Conservation (phyloP, 164 flowering plant species). For the Annona squamosa region DNA sequence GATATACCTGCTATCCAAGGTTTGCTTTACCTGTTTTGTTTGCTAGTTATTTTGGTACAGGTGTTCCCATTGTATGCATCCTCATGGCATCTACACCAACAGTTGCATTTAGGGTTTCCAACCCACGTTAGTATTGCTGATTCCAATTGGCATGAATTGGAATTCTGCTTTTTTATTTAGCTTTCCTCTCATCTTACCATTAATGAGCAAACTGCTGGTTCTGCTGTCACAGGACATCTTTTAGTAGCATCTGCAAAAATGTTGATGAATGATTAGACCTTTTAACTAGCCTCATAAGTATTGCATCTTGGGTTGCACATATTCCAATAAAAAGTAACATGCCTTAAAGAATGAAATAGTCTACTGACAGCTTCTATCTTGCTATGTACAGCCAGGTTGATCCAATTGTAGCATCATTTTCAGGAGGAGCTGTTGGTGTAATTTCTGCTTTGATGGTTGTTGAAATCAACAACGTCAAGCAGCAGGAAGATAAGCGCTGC, state of each 20-base stretch:
- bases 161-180: not conserved
- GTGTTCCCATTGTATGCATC: not conserved
- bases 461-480: conserved; percentile 94
- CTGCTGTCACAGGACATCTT: not conserved
- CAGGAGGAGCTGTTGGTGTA: conserved; percentile 98
- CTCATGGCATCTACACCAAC: not conserved
- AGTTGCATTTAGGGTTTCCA: not conserved
- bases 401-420: conserved; percentile 99
- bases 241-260: not conserved
- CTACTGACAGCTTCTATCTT: not conserved
- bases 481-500: conserved; percentile 93
- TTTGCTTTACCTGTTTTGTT: not conserved
- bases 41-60: not conserved
- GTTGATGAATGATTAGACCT: not conserved
- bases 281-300: not conserved
- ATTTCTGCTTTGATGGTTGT: conserved; percentile 96
- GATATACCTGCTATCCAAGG: not conserved
- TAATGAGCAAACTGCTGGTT: not conserved
- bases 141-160: not conserved
- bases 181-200: not conserved
- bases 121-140: not conserved
- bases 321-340: too few relatives aligned
- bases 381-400: conserved; percentile 74
- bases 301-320: not conserved
- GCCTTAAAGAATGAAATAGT: not conserved